Conservation (phyloP, 2,329 filamentous ascomycete species). For the Periconia macrospinosa region DNA sequence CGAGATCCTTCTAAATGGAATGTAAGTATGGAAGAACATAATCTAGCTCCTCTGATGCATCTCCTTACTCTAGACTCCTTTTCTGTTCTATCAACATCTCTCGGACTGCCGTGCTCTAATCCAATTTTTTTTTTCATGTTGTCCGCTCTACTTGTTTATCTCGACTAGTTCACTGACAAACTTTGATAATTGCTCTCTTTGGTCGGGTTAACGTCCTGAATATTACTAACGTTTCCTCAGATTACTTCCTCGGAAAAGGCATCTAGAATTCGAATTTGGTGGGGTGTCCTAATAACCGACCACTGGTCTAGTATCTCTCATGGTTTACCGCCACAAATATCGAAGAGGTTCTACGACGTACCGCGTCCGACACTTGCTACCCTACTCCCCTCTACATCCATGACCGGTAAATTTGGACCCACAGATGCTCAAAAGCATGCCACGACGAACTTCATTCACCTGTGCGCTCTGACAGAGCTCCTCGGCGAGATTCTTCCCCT, state of each 20-base stretch:
- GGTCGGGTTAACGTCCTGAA: not conserved
- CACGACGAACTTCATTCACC: constrained; percentile 55
- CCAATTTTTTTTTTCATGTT: too few relatives aligned
- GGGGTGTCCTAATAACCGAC: constrained; percentile 61
- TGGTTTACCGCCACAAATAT: constrained; percentile 57
- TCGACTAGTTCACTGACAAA: too few relatives aligned
- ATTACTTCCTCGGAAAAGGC: constrained; percentile 55
- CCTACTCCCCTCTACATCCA: constrained; percentile 38
- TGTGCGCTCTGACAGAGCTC: constrained; percentile 53
- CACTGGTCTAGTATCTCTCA: constrained; percentile 61
- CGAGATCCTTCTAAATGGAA: constrained; percentile 58
- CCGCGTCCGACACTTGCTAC: constrained; percentile 53
- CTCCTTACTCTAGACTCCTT: not conserved
- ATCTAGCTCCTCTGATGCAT: too few relatives aligned
- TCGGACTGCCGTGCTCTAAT: too few relatives aligned
- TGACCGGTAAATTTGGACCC: not conserved
- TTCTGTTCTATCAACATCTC: not conserved
- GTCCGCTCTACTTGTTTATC: too few relatives aligned
- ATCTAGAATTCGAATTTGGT: constrained; percentile 57
- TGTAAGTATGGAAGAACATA: not conserved
- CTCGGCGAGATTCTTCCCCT: constrained; percentile 44
- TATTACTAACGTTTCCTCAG: not conserved
- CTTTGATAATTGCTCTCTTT: too few relatives aligned
- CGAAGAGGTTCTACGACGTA: constrained; percentile 58
- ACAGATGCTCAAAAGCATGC: constrained; percentile 47